Evolutionary conservation across 768 basidiomycete genomes (phyloP).

Genomic region (Coprinopsis cinerea): DNA sequence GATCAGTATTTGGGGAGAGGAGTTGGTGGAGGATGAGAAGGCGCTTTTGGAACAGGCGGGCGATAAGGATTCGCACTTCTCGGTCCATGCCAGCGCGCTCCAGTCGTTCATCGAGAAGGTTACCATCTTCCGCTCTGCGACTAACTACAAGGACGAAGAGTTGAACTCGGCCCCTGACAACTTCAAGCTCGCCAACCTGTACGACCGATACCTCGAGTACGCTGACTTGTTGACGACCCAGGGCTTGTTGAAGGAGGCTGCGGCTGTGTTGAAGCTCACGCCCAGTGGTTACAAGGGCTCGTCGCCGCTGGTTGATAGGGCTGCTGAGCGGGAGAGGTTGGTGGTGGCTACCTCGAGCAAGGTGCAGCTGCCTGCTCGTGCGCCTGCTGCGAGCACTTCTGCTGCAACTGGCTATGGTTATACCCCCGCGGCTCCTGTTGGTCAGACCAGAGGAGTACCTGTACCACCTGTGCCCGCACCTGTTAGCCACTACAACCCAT

Average conservation of each 20-base stretch:
- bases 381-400: constrained; percentile 4
- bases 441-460: constrained; percentile 3
- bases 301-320: constrained; percentile 29
- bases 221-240: constrained; percentile 88
- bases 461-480: constrained; percentile 9
- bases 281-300: constrained; percentile 74
- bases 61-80: constrained; percentile 52
- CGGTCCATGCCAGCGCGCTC: constrained; percentile 77
- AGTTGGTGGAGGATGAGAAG: constrained; percentile 81
- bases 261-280: constrained; percentile 70
- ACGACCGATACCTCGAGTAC: constrained; percentile 94
- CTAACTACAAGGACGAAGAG: constrained; percentile 72
- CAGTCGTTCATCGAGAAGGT: constrained; percentile 97
- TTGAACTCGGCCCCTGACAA: constrained; percentile 53
- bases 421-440: constrained; percentile 14
- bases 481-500: constrained; percentile 7
- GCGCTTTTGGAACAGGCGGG: constrained; percentile 32
- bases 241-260: constrained; percentile 81
- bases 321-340: constrained; percentile 34
- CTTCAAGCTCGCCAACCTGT: constrained; percentile 81
- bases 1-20: constrained; percentile 88
- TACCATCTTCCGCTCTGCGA: constrained; percentile 86
- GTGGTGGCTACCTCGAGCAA: constrained; percentile 25
- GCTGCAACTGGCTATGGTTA: constrained; percentile 7
- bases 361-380: constrained; percentile 17